Conservation (phyloP, 441 rosid genomes). For the Adansonia madagascariensis region DNA sequence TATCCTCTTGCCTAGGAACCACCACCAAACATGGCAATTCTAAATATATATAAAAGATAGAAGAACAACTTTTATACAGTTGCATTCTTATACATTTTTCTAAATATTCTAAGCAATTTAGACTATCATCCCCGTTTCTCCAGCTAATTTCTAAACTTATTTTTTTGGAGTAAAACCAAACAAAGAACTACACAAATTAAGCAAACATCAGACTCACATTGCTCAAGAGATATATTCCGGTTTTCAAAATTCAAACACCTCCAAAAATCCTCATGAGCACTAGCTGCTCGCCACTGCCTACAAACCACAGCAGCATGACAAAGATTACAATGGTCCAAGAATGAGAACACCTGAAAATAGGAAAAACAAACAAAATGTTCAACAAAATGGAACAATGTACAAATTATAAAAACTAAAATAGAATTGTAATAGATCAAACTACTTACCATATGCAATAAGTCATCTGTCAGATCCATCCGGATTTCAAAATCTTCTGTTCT, state of each 20-base stretch:
- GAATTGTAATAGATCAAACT: slow-evolving; percentile 11
- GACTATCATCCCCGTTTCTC: neutral
- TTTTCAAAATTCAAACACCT: slow-evolving; percentile 83
- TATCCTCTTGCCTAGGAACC: neutral
- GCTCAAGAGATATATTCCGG: slow-evolving; percentile 74
- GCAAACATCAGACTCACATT: slow-evolving; percentile 63
- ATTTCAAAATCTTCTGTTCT: slow-evolving; percentile 62
- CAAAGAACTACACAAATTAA: neutral
- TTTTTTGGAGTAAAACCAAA: slow-evolving; percentile 5
- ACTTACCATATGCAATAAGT: slow-evolving; percentile 87
- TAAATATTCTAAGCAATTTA: neutral
- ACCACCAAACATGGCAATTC: neutral
- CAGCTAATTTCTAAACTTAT: neutral
- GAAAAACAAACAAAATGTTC: neutral
- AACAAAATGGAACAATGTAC: neutral
- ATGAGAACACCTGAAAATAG: slow-evolving; percentile 80
- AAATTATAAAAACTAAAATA: neutral
- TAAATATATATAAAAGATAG: neutral
- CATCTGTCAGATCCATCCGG: slow-evolving; percentile 94
- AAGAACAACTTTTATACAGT: neutral
- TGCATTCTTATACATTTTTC: neutral
- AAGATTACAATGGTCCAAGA: slow-evolving; percentile 75
- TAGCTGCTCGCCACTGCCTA: slow-evolving; percentile 94
- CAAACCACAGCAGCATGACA: slow-evolving; percentile 92
- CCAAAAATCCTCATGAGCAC: slow-evolving; percentile 98